These are phyloP conservation scores for Podila clonocystis DNA, from an alignment of 192 early-diverging fungal genomes.

Conservation along the genomic window DNA sequence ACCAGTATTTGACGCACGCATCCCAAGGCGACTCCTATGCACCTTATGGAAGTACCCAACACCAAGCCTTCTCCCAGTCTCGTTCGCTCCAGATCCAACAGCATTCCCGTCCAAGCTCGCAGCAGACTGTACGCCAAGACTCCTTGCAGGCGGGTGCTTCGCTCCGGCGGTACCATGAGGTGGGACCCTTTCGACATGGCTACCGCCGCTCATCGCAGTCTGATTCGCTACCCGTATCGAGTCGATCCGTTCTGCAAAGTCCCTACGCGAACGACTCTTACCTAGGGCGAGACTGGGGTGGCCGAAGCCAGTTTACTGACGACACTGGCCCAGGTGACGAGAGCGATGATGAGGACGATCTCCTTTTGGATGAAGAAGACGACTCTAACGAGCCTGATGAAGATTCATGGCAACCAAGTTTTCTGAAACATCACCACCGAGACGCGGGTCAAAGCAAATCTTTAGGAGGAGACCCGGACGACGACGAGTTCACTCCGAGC, in stretches of 20 bases:
- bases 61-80: not conserved
- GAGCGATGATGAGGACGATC: not conserved
- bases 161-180: not conserved
- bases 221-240: not conserved
- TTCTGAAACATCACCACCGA: not conserved
- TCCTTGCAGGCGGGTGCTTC: not conserved
- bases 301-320: not conserved
- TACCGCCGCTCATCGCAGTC: not conserved
- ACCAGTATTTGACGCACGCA: no score
- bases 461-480: not conserved
- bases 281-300: not conserved
- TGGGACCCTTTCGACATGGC: not conserved
- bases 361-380: not conserved
- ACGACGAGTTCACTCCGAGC: conserved; percentile 21
- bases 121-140: not conserved
- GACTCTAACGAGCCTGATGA: not conserved
- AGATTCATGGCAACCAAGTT: not conserved
- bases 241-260: not conserved
- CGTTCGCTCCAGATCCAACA: not conserved
- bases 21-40: not conserved
- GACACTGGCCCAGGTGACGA: not conserved
- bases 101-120: not conserved
- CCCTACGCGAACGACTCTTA: not conserved
- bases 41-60: not conserved
- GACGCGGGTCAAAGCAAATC: not conserved